Conservation (phyloP, 78 protist species). For the Dictyostelium intermedium region DNA sequence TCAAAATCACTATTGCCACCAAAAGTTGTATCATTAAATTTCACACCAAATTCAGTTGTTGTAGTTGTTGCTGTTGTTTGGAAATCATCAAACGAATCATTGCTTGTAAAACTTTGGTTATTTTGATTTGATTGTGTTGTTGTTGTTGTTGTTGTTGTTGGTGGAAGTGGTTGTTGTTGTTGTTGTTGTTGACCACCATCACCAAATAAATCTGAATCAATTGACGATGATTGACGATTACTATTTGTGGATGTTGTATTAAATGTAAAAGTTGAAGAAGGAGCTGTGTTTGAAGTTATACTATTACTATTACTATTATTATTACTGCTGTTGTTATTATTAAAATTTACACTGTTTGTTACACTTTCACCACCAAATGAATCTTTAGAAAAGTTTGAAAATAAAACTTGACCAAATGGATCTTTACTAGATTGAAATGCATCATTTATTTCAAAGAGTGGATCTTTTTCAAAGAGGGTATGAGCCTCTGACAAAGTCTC, state of each 20-base stretch:
- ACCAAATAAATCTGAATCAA: slow-evolving; percentile 1
- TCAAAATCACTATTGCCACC: not conserved
- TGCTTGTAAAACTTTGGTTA: not conserved
- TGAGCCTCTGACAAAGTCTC: slow-evolving; percentile 52
- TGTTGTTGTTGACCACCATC: not conserved
- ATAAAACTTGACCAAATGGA: slow-evolving; percentile 38
- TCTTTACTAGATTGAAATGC: slow-evolving; percentile 2
- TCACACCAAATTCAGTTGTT: slow-evolving; percentile 13
- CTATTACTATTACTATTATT: not conserved
- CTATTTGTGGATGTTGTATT: not conserved
- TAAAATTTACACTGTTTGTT: too few species aligned
- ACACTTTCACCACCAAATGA: not conserved
- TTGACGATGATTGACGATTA: not conserved
- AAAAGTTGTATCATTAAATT: slow-evolving; percentile 1
- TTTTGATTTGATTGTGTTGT: slow-evolving; percentile 11
- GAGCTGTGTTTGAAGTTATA: not conserved
- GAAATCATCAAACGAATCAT: slow-evolving; percentile 25
- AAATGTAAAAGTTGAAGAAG: not conserved
- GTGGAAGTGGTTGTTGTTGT: not conserved
- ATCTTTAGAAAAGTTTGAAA: slow-evolving; percentile 1
- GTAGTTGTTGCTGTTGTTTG: slow-evolving; percentile 18
- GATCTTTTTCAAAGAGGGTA: slow-evolving; percentile 8
- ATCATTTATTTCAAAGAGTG: slow-evolving; percentile 19
- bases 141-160: not conserved
- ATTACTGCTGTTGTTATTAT: too few species aligned